Conservation (phyloP, 2,329 filamentous ascomycete species). For the Xylaria sp. region DNA sequence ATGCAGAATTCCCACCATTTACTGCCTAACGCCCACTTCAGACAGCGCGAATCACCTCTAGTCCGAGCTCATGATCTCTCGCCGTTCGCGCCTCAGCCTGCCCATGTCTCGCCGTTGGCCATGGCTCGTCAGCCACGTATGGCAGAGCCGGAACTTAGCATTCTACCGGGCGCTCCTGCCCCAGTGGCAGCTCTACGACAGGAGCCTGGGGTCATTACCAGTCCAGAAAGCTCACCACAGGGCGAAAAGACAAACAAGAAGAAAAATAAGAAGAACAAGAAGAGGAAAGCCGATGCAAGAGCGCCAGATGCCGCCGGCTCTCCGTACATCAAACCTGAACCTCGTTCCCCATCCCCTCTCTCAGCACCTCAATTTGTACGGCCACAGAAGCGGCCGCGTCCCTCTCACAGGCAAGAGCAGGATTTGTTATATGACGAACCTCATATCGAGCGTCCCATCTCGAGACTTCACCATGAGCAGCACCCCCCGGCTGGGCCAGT, state of each 20-base stretch:
- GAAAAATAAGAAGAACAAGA: constrained; percentile 58
- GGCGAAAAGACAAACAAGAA: constrained; percentile 54
- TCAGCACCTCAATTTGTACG: constrained; percentile 54
- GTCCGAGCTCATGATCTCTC: constrained; percentile 74
- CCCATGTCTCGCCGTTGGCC: constrained; percentile 65
- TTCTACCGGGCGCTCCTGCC: constrained; percentile 48
- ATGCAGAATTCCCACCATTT: constrained; percentile 40
- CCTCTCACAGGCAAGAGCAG: constrained; percentile 46
- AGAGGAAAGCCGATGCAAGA: constrained; percentile 54
- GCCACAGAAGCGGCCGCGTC: constrained; percentile 60
- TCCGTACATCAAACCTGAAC: constrained; percentile 66
- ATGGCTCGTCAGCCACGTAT: constrained; percentile 43
- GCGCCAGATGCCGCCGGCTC: constrained; percentile 50
- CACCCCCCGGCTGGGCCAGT: constrained; percentile 23
- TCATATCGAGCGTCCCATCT: constrained; percentile 45
- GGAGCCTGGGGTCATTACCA: constrained; percentile 52
- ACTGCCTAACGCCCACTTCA: constrained; percentile 44
- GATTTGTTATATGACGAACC: constrained; percentile 49
- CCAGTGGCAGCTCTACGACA: constrained; percentile 62
- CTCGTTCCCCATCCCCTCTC: constrained; percentile 64
- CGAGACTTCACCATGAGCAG: constrained; percentile 41
- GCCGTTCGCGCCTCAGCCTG: constrained; percentile 74
- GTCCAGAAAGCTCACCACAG: constrained; percentile 63
- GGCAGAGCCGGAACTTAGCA: constrained; percentile 35
- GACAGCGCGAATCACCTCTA: constrained; percentile 59